Evolutionary conservation across 495 filamentous ascomycete genomes (phyloP), one percentile per base, ranked within the genome.

Genomic region (Hypoxylon fragiforme): DNA sequence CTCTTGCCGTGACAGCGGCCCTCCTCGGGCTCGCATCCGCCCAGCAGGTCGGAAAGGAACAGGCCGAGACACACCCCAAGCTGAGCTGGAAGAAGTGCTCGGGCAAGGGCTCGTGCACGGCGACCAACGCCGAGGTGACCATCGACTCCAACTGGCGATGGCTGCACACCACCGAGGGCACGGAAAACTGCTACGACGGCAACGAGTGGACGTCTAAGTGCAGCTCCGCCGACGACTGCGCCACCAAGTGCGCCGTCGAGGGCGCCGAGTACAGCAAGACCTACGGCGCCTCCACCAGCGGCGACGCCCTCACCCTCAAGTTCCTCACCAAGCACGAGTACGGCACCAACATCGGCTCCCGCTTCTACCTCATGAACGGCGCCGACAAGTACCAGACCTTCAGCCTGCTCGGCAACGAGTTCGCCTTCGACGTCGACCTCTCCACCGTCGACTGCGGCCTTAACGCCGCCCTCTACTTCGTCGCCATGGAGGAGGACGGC

Each of bases 381-480:
- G 64, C 66, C 31, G 70, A 69, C 67, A 76, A 76, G 58, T 84
- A 85, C 73, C 70, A 82, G 68, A 76, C 70, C 60, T 81, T 83
- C 70, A 70, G 68, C 21, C 75, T 83, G 13, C 62, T 72, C 62
- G 75, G 73, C 68, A 79, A 79, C 64, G 81, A 84, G 72, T 82
- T 84, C 71, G 73, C 78, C 54, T 82, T 84, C 63, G 80, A 82
- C 43, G 81, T 84, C 41, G 81, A 84, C 54, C 73, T 83, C 8
- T 79, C 76, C 46, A 75, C 77, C 72, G 30, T 69, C 34, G 65
- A 66, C 43, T 84, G 81, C 64, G 81, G 81, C 45, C 63, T 84
- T 9, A 84, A 83, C 69, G 78, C 78, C 19, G 81, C 81, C 15
- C 73, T 84, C 11, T 84, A 83, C 69, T 81, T 84, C 54, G 74